These are phyloP conservation scores for Herpotrichia juniperi DNA, from an alignment of 2,329 filamentous ascomycete genomes.

Conservation along the genomic window DNA sequence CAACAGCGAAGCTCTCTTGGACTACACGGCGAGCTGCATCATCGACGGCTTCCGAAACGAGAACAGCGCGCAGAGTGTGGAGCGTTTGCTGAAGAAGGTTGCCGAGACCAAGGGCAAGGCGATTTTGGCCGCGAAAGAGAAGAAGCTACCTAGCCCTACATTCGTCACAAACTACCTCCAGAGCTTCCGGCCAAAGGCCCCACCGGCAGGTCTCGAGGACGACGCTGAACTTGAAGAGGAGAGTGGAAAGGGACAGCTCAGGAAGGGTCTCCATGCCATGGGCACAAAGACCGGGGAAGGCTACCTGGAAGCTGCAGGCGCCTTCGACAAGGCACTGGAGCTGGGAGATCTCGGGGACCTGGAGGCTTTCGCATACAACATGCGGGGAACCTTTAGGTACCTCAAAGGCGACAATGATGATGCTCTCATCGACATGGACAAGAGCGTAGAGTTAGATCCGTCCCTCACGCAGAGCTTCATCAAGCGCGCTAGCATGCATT, in stretches of 20 bases:
- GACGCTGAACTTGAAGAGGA: constrained; percentile 76
- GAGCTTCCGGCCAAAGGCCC: constrained; percentile 86
- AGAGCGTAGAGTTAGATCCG: constrained; percentile 89
- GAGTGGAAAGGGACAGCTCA: constrained; percentile 83
- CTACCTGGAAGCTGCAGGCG: constrained; percentile 84
- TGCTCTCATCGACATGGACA: constrained; percentile 84
- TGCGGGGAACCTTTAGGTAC: constrained; percentile 95
- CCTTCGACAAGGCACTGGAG: constrained; percentile 89
- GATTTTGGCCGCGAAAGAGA: constrained; percentile 79
- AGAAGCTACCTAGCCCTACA: constrained; percentile 91
- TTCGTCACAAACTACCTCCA: constrained; percentile 99
- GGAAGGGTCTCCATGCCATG: constrained; percentile 80
- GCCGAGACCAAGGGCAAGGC: constrained; percentile 92
- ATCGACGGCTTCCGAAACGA: constrained; percentile 98
- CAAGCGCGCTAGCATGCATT: constrained; percentile 97
- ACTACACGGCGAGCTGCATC: constrained; percentile 98
- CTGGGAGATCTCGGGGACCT: constrained; percentile 78
- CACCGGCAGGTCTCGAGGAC: constrained; percentile 83
- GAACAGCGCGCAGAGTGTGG: constrained; percentile 83
- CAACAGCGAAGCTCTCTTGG: constrained; percentile 92
- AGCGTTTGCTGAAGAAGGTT: constrained; percentile 94
- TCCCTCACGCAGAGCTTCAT: constrained; percentile 95
- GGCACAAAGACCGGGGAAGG: constrained; percentile 86
- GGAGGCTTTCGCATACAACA: constrained; percentile 93
- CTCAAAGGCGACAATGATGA: constrained; percentile 85